A percentile compares a stretch with the other conserved stretches of the same genome.
Evolutionary conservation across 495 filamentous ascomycete genomes (phyloP).

Genomic region (Trichocladium antarcticum): DNA sequence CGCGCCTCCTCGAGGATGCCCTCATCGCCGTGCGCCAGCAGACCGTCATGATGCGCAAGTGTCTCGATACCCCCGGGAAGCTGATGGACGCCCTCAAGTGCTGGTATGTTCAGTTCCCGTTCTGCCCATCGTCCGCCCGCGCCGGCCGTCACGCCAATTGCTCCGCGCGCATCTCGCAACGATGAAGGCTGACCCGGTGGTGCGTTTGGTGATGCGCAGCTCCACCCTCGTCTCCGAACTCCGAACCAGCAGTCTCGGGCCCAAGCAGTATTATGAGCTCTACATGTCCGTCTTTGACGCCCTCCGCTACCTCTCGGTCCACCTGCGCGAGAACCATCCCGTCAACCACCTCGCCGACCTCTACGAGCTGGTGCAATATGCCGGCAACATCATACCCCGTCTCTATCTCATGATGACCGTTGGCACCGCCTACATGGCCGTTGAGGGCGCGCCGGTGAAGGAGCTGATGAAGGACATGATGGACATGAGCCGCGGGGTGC

Average conservation of each 20-base stretch:
- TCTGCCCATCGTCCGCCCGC: too few relatives aligned
- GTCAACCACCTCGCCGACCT: conserved; percentile 96
- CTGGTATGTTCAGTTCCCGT: conserved; percentile 54
- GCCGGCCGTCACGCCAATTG: too few relatives aligned
- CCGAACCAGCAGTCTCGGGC: conserved; percentile 85
- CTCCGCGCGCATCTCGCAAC: too few relatives aligned
- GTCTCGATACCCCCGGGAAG: conserved; percentile 93
- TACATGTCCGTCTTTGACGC: conserved; percentile 99
- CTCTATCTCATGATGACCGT: conserved; percentile 98
- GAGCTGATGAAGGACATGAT: conserved; percentile 99
- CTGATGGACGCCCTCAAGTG: conserved; percentile 99
- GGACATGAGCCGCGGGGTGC: conserved; percentile 98
- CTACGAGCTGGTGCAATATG: conserved; percentile 98
- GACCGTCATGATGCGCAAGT: conserved; percentile 91
- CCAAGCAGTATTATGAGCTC: conserved; percentile 98
- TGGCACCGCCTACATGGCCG: conserved; percentile 96
- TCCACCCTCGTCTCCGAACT: conserved; percentile 96
- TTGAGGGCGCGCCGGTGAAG: conserved; percentile 96
- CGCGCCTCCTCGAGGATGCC: conserved; percentile 91
- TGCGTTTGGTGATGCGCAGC: conserved; percentile 44
- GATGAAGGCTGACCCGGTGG: too few relatives aligned
- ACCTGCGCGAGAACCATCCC: conserved; percentile 92
- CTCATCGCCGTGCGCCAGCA: conserved; percentile 92
- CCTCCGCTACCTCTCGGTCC: conserved; percentile 87
- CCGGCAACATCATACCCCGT: conserved; percentile 92